Base-by-base conservation (phyloP, 2,329 filamentous ascomycete species). In the Aspergillus pseudonomiae region DNA sequence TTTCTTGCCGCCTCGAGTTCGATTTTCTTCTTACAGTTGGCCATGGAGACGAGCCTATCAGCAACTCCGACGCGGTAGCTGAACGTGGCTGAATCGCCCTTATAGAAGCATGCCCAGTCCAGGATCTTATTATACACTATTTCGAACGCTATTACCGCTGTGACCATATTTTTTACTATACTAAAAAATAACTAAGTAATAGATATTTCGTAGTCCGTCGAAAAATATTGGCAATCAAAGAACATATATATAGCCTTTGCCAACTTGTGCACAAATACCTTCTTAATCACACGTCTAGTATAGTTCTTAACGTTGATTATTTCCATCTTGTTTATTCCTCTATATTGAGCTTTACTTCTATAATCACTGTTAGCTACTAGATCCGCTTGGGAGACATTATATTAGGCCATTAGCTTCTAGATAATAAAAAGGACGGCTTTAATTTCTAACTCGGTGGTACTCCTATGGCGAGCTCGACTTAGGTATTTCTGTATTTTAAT, bases 401-500 rank as follows among this genome's bases (percentile, higher is more conserved):
- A 59, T 16, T 66, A 50, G 34, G 34, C 57, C 67, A 68, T 68
- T 19, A 70, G 57, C 48, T 63, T 66, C 36, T 59, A 50, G 36
- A 64, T 63, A 19, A 68, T 53, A 21, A 65, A 65, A 12, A 68
- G 59, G 6, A 68, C 71, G 12, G 68, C 62, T 64, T 68, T 63
- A 21, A 67, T 67, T 63, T 73, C 71, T 14, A 52, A 53, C 46
- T 71, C 69, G 67, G 67, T 39, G 65, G 59, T 53, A 64, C 67
- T 21, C 30, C 62, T 30, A 59, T 73, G 68, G 32, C 67, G 64
- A 24, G 69, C 69, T 46, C 65, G 62, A 9, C 60, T 60, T 41
- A 71, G 66, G 41, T 68, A 72, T 64, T 73, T 73, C 60, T 66
- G 64, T 39, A 72, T 73, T 34, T 64, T 68, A 10, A 66, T 60